phyloP scores from a whole-genome alignment of 495 filamentous ascomycete genomes.

The Usnea hakonensis region DNA sequence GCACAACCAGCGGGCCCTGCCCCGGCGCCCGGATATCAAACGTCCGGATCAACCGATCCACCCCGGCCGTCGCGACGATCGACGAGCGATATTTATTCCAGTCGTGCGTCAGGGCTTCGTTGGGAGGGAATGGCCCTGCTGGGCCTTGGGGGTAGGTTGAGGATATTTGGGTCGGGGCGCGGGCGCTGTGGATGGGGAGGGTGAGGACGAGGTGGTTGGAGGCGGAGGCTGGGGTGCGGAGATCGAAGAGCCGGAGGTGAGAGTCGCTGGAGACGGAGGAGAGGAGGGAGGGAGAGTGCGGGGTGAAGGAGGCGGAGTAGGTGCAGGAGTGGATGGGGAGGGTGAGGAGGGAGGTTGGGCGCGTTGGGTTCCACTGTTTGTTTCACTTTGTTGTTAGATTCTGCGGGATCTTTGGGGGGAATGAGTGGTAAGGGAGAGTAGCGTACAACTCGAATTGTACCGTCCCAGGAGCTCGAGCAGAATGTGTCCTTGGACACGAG shows the following conservation, averaged over 20 bases:
- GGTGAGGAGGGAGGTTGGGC: constrained; percentile 63
- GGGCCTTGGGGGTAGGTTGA: constrained; percentile 21
- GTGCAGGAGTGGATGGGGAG: constrained; percentile 87
- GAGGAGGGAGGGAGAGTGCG: constrained; percentile 68
- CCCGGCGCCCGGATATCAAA: constrained; percentile 76
- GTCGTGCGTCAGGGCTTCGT: constrained; percentile 87
- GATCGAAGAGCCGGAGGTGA: constrained; percentile 79
- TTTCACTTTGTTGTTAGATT: constrained; percentile 13
- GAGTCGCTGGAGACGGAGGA: constrained; percentile 79
- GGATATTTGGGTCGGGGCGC: constrained; percentile 33
- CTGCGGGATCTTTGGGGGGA: constrained; percentile 1
- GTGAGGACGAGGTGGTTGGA: constrained; percentile 72
- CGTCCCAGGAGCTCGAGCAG: constrained; percentile 86
- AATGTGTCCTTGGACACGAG: constrained; percentile 84
- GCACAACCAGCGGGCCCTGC: constrained; percentile 59
- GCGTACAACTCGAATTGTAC: constrained; percentile 73
- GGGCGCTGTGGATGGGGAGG: constrained; percentile 67
- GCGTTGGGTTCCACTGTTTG: constrained; percentile 72
- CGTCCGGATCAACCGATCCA: constrained; percentile 78
- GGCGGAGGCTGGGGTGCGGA: constrained; percentile 70
- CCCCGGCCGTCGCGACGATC: constrained; percentile 77
- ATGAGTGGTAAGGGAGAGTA: neutral
- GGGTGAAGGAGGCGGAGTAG: constrained; percentile 75
- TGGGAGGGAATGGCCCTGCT: constrained; percentile 42
- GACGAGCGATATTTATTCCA: constrained; percentile 96